Base-by-base conservation (phyloP, 306 rosid species). In the Arachis hypogaea region DNA sequence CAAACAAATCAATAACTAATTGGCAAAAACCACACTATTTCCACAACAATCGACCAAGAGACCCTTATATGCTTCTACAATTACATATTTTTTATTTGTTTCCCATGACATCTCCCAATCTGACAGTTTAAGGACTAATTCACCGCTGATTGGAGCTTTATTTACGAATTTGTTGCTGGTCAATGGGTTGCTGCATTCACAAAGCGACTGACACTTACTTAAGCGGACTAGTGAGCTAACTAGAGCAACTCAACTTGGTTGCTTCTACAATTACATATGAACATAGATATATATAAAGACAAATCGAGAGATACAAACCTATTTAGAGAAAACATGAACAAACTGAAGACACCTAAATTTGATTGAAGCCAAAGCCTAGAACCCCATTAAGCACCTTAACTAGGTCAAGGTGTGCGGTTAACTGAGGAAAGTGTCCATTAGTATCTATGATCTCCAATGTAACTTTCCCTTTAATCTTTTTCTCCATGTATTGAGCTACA, bases 341-440 rank as follows among this genome's bases (percentile, higher is more conserved):
- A 50, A 60, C 38, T 33, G 1, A 12, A 29, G 41, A 68, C 43
- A 46, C 18, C 70, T 45, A 56, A 47, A 74, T 30, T 63, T 30
- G 59, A 59, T 42, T 6, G 11, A 62, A 29, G 4, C 74, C 82
- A 75, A 83, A 66, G 55, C 88, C 90, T 59, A 85, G 74, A 74
- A 82, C 79, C 28, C 74, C 83, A 67, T 82, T 81, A 7, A 94
- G 76, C 69, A 87, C 86, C 70, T 88, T 87, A 79, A 89, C 90
- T 14, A 94, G 74, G 75, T 84, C 81, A 64, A 82, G 82, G 18
- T 75, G 93, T 2, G 99, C 88, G 72, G 96, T 94, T 33, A 94
- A 63, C 57, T 86, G 92, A 54, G 99, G 99, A 80, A 88, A 88
- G 69, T 94, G 99, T 0, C 97, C 97, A 11, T 56, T 7, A 7